Conservation (phyloP, 2,329 filamentous ascomycete species). For the Pyrenophora graminea region DNA sequence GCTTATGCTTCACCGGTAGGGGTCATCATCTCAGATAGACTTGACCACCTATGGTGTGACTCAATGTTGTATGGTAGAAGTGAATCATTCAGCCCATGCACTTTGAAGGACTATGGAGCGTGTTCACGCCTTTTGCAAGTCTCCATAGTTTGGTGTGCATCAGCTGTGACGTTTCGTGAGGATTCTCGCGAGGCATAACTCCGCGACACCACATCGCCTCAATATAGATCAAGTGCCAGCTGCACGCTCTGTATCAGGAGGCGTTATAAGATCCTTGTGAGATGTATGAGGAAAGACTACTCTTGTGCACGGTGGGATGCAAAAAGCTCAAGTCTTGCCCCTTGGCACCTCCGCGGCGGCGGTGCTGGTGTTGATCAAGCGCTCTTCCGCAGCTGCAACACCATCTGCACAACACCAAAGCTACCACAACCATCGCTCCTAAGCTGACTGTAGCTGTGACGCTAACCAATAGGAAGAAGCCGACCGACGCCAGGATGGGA, state of each 20-base stretch:
- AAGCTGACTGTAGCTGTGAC: background rate
- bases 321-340: background rate
- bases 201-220: too few species aligned
- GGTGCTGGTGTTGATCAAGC: background rate
- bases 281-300: background rate
- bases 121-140: too few species aligned
- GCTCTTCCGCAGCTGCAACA: conserved; percentile 2
- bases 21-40: too few species aligned
- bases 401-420: background rate
- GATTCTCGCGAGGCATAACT: too few species aligned
- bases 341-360: background rate
- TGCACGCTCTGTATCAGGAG: background rate
- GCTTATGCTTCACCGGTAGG: too few species aligned
- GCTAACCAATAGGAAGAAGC: background rate
- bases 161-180: too few species aligned
- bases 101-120: too few species aligned
- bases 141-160: too few species aligned
- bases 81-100: too few species aligned
- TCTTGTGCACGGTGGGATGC: background rate
- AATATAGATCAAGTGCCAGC: background rate
- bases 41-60: too few species aligned
- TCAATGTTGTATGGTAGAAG: too few species aligned
- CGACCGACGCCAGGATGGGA: background rate
- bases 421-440: background rate
- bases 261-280: background rate